Conservation (phyloP, 192 early-diverging fungal genomes). For the Spizellomyces punctatus region DNA sequence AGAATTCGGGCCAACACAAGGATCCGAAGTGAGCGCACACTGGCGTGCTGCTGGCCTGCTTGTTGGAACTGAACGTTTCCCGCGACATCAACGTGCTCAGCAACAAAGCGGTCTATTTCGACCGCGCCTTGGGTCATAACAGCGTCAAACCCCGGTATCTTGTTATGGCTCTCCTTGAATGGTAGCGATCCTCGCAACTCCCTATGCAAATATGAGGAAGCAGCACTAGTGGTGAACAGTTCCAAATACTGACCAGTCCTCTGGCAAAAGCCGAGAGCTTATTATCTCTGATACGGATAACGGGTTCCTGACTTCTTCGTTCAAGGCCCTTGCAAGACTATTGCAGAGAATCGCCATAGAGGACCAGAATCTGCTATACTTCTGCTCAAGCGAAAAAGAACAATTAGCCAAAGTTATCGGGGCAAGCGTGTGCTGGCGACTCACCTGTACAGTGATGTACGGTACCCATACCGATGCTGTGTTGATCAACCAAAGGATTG, state of each 20-base stretch:
- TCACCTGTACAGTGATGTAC: neutral
- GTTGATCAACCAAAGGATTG: slow-evolving; percentile 10
- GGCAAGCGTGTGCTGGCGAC: too few species aligned
- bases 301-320: too few species aligned
- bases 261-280: too few species aligned
- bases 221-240: too few species aligned
- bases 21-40: too few species aligned
- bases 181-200: neutral
- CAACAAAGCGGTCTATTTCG: neutral
- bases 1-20: too few species aligned
- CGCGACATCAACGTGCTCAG: neutral
- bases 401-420: neutral
- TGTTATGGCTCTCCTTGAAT: too few species aligned
- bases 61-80: neutral
- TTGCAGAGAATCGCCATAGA: slow-evolving; percentile 28
- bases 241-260: too few species aligned
- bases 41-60: too few species aligned
- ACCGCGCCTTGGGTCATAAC: neutral
- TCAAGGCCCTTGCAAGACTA: neutral
- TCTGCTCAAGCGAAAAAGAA: slow-evolving; percentile 1
- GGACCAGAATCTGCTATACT: slow-evolving; percentile 16
- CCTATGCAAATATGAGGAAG: too few species aligned
- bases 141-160: neutral
- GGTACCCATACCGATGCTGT: neutral
- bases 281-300: too few species aligned